Evolutionary conservation across 495 filamentous ascomycete species (phyloP), one percentile per base, ranked within the genome.

Genomic region (Platismatia glauca): DNA sequence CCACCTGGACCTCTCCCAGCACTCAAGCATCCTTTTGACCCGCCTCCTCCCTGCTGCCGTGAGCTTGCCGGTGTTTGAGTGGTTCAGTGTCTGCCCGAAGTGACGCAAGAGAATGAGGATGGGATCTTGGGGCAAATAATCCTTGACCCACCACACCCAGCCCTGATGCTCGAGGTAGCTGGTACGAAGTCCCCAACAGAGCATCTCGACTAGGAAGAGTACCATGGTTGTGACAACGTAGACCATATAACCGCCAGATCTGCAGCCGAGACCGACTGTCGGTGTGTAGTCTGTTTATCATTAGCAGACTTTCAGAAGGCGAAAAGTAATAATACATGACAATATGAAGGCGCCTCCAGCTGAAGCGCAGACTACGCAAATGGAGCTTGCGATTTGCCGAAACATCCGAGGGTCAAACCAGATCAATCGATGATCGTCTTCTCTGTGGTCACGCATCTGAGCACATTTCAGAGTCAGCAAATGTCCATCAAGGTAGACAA

Each of bases 161-260:
- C 29, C 24, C 8, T 18, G 38, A 55, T 29, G 8, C 59, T 48
- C 24, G 46, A 48, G 7, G 58, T 16, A 57, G 34, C 33, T 44
- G 34, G 39, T 33, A 22, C 48, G 35, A 43, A 68, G 13, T 71
- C 66, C 68, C 78, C 78, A 74, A n/a, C 76, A 67, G 58, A 70
- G 8, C 56, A 75, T 67, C 63, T 79, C 73, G 11, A 70, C 35
- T 12, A 74, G 22, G 37, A 80, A 71, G 16, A 72, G 61, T 1
- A 50, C 41, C 7, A 68, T 56, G 18, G 71, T 61, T 13, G 73
- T 57, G 15, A 71, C 33, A 11, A 71, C 62, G 57, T 78, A 82
- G 20, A 77, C 67, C 22, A 76, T 58, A 55, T 81, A 82, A 0
- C 75, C 76, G 2, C 78, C 77, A 46, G 74, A 78, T 33, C 79